Base-by-base conservation (phyloP, 768 basidiomycete species). In the Macrolepiota fuliginosa region DNA sequence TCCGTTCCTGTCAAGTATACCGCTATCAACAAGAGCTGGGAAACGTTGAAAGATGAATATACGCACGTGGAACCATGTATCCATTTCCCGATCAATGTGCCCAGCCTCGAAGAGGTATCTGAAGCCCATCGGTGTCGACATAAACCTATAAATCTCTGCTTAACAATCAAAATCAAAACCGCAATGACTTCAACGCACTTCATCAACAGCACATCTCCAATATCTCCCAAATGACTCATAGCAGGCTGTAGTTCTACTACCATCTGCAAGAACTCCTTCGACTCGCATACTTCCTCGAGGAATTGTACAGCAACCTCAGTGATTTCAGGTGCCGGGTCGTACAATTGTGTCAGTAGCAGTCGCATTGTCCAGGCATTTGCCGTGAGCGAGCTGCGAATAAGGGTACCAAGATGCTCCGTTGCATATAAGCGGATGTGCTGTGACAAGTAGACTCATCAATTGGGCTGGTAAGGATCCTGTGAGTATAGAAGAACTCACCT, bases 171-270 rank as follows among this genome's bases (percentile, higher is more conserved):
- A 54, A 32, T 29, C 22, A 22, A 4, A 25, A 52, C 27, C 19
- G 11, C 6, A 24, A 22, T 24, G 37, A 54, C 47, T 22, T 5
- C 13, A 10, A 73, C 87, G 62, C 65, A 97, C 94, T 94, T 90
- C 56, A 97, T 81, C 37, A 98, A 74, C 19, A 99, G 74, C 0
- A 91, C 87, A 71, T 96, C 91, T 0, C 96, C 96, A 42, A 95
- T 85, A 52, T 95, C 94, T 2, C 96, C 97, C 2, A 99, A 80
- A 74, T 98, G 95, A 68, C 98, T 96, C 76, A 98, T 83, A 12
- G 90, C 93, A 0, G 97, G 97, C 64, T 94, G 90, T 87, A 98
- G 90, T 69, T 92, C 89, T 2, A 99, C 96, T 2, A 98, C 93
- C 55, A 92, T 79, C 69, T 96, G 90, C 27, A 99, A 79, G 22